These are phyloP conservation scores for Geosmithia putterillii DNA, from an alignment of 2,329 filamentous ascomycete genomes.

Conservation along the genomic window DNA sequence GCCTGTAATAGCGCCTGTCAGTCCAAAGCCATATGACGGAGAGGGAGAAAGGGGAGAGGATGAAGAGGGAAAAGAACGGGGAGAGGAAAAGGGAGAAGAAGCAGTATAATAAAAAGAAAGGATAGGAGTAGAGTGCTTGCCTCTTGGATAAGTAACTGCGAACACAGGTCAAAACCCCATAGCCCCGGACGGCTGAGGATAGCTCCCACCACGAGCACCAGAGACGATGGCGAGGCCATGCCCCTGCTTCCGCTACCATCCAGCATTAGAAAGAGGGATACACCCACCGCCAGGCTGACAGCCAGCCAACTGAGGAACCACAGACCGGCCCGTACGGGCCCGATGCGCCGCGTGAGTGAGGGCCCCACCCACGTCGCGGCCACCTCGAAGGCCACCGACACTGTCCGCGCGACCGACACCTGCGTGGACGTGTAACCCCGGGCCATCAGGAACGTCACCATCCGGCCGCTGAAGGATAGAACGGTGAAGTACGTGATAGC, in stretches of 20 bases:
- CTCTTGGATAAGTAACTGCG: constrained; percentile 49
- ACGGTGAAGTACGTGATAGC: constrained; percentile 52
- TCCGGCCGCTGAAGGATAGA: constrained; percentile 45
- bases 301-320: constrained; percentile 63
- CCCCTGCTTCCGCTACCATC: background rate
- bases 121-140: constrained; percentile 18
- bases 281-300: constrained; percentile 33
- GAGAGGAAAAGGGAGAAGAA: background rate
- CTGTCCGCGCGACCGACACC: constrained; percentile 39
- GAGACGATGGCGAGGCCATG: constrained; percentile 21
- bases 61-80: background rate
- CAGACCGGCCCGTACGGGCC: constrained; percentile 50
- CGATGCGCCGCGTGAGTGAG: constrained; percentile 38
- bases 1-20: constrained; percentile 23
- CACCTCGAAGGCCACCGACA: constrained; percentile 43
- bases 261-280: constrained; percentile 21
- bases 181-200: constrained; percentile 47
- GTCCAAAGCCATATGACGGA: background rate
- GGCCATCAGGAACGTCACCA: constrained; percentile 51
- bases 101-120: background rate
- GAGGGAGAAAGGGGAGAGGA: too few relatives aligned
- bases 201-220: constrained; percentile 35
- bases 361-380: constrained; percentile 49
- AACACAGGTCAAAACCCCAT: constrained; percentile 49
- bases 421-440: constrained; percentile 36